phyloP scores from a whole-genome alignment of 2,329 filamentous ascomycete species.

The Hawksworthiomyces lignivorus region DNA sequence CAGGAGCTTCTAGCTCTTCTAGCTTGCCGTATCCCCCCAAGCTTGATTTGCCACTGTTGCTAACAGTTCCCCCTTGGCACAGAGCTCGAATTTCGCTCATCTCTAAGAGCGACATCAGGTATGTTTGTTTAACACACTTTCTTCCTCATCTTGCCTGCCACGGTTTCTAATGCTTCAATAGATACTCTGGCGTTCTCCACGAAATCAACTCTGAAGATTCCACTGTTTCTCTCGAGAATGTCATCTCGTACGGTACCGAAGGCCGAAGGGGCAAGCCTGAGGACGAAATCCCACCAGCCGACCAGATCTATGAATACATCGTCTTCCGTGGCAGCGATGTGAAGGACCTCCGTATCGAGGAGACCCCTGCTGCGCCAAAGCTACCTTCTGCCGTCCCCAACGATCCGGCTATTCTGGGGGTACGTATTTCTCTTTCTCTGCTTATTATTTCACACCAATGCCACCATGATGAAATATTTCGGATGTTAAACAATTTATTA shows the following conservation, averaged over 20 bases:
- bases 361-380: constrained; percentile 65
- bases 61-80: neutral
- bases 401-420: constrained; percentile 92
- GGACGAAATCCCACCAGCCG: constrained; percentile 76
- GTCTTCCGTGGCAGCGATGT: constrained; percentile 98
- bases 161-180: constrained; percentile 28
- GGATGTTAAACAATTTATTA: constrained; percentile 86
- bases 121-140: neutral
- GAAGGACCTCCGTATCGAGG: constrained; percentile 92
- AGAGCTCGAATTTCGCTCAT: constrained; percentile 18
- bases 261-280: constrained; percentile 70
- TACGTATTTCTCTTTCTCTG: constrained; percentile 52
- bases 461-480: constrained; percentile 82
- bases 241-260: constrained; percentile 89
- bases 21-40: too few species aligned
- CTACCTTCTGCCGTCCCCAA: constrained; percentile 75
- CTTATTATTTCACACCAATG: constrained; percentile 12
- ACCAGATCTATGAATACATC: constrained; percentile 95
- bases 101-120: constrained; percentile 17
- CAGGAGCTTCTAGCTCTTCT: too few species aligned
- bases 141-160: neutral
- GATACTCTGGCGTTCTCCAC: constrained; percentile 91
- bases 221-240: constrained; percentile 94
- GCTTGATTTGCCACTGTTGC: neutral
- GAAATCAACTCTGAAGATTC: constrained; percentile 97